These are phyloP conservation scores for Malassezia pachydermatis DNA, from an alignment of 1,284 basidiomycete genomes.

Conservation along the genomic window DNA sequence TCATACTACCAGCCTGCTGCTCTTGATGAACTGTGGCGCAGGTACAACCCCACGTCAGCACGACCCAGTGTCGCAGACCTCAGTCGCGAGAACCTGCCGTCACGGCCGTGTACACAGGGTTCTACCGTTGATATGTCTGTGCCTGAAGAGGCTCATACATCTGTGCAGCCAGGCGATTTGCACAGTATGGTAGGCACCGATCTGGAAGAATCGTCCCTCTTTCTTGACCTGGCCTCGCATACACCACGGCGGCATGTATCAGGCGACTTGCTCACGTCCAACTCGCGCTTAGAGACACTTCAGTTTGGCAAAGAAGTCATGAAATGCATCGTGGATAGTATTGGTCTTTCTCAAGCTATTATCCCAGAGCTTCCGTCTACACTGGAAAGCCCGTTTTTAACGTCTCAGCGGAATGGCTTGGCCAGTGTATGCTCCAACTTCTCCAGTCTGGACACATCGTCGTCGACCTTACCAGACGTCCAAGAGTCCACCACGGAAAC, in stretches of 20 bases:
- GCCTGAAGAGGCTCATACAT: neutral
- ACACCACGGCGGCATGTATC: neutral
- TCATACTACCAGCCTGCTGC: conserved; percentile 91
- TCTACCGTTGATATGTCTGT: neutral
- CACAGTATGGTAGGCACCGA: conserved; percentile 49
- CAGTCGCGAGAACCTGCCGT: no score
- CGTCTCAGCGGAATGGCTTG: conserved; percentile 50
- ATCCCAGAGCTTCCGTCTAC: conserved; percentile 43
- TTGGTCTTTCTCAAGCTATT: conserved; percentile 80
- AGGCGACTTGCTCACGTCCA: neutral
- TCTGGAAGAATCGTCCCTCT: neutral
- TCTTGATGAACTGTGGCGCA: conserved; percentile 72
- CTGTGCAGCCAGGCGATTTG: conserved; percentile 52
- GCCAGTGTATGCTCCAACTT: conserved; percentile 73
- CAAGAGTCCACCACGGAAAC: conserved; percentile 7
- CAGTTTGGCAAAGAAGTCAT: conserved; percentile 88
- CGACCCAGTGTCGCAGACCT: neutral
- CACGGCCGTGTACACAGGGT: no score
- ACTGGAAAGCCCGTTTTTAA: conserved; percentile 39
- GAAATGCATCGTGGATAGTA: conserved; percentile 92
- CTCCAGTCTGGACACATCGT: conserved; percentile 55
- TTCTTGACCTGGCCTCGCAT: neutral
- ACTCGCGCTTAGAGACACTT: conserved; percentile 11
- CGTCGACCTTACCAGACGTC: conserved; percentile 32
- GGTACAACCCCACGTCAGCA: conserved; percentile 52